Conservation (phyloP, 257 asterid species). For the Penstemon eatonii region DNA sequence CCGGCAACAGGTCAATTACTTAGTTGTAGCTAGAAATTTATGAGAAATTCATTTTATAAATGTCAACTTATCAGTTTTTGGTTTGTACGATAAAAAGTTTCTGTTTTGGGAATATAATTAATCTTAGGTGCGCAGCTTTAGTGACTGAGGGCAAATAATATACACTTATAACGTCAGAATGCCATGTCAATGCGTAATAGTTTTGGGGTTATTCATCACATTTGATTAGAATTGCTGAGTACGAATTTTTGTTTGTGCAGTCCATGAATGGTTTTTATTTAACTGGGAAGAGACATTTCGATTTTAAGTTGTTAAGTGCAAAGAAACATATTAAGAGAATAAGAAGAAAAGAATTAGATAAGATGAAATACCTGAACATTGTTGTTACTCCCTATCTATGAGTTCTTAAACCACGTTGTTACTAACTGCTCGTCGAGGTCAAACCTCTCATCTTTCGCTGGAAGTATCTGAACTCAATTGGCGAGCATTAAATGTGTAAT, state of each 20-base stretch:
- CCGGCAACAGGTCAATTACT: slow-evolving; percentile 77
- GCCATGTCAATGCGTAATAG: not conserved
- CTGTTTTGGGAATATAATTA: not conserved
- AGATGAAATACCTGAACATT: not conserved
- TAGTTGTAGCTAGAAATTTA: slow-evolving; percentile 14
- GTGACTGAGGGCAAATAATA: not conserved
- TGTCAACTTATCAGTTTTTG: not conserved
- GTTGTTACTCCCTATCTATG: not conserved
- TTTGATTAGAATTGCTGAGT: not conserved
- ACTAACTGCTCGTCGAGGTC: not conserved
- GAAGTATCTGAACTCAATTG: slow-evolving; percentile 1
- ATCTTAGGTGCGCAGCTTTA: slow-evolving; percentile 2
- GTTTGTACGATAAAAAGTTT: not conserved
- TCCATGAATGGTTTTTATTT: slow-evolving; percentile 5
- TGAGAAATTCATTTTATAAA: not conserved
- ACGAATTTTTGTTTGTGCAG: not conserved
- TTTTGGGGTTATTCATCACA: slow-evolving; percentile 1
- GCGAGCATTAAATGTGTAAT: slow-evolving; percentile 10
- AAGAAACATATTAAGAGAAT: not conserved
- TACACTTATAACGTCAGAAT: not conserved
- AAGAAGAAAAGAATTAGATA: not conserved
- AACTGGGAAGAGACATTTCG: slow-evolving; percentile 2
- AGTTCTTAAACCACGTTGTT: not conserved
- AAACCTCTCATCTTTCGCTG: slow-evolving; percentile 5
- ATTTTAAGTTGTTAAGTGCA: not conserved